These are phyloP conservation scores for Pseudocercospora fijiensis DNA, from an alignment of 2,329 filamentous ascomycete species.

Conservation along the genomic window DNA sequence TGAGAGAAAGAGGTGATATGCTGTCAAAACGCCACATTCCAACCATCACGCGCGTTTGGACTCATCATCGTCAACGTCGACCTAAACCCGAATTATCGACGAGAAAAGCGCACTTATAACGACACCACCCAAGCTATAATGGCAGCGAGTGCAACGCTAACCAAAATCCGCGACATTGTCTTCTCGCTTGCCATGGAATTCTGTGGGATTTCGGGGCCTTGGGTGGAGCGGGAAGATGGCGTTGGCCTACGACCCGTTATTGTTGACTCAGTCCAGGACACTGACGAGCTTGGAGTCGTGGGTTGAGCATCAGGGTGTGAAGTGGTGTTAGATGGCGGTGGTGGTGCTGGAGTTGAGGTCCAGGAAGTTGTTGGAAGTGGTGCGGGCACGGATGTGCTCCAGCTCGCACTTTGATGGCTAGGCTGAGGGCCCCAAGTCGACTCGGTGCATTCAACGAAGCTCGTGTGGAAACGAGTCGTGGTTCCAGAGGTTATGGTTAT, in stretches of 20 bases:
- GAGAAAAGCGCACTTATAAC: not conserved
- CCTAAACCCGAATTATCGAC: too few species aligned
- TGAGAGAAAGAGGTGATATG: too few species aligned
- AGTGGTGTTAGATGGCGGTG: not conserved
- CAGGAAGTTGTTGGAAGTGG: not conserved
- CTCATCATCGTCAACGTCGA: not conserved
- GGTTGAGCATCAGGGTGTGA: not conserved
- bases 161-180: not conserved
- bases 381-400: not conserved
- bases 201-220: not conserved
- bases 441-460: not conserved
- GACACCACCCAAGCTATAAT: not conserved
- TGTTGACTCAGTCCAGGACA: not conserved
- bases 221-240: not conserved
- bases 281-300: not conserved
- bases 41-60: too few species aligned
- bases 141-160: not conserved
- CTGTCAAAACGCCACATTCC: too few species aligned
- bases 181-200: not conserved
- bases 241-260: not conserved
- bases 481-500: constrained; percentile 1
- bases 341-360: not conserved
- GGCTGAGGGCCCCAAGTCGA: not conserved
- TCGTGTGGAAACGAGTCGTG: not conserved
- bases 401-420: not conserved